Evolutionary conservation across 148 eudicot species (phyloP), one percentile per base, ranked within the genome.

Genomic region (Fagopyrum homotropicum): DNA sequence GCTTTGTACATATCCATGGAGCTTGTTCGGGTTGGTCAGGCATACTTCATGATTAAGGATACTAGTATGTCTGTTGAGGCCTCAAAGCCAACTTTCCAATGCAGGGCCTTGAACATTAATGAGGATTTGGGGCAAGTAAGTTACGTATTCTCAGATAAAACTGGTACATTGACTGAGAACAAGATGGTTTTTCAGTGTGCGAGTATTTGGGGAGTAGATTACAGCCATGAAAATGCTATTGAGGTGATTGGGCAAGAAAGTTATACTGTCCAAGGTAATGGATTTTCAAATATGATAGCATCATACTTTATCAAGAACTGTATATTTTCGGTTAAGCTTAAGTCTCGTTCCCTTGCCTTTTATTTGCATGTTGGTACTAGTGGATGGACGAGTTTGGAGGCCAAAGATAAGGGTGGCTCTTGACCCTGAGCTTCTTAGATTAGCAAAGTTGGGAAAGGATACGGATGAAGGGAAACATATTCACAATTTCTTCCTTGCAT

Each of bases 111-210:
- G 79, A 96, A 92, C 80, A 91, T 96, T 78, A 96, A 96, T 75
- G 99, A 96, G 80, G 99, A 96, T 83, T 81, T 96, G 77, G 99
- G 99, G 69, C 97, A 92, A 85, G 87, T 96, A 73, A 90, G 89
- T 79, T 96, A 92, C 81, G 89, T 96, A 14, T 96, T 96, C 81
- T 96, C 99, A 15, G 99, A 96, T 77, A 96, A 96, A 87, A 96
- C 99, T 48, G 99, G 99, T 55, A 96, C 99, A 15, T 60, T 96
- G 77, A 96, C 99, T 46, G 99, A 96, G 85, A 96, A 96, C 88
- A 96, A 96, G 90, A 96, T 96, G 99, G 97, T 92, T 73, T 96
- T 96, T 80, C 85, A 85, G 76, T 90, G 90, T 85, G 99, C 98
- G n/a, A 96, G 98, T 81, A 90, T 96, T 70, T 88, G 86, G 75